Conservation (phyloP, 2,329 filamentous ascomycete genomes). For the Purpureocillium takamizusanense region DNA sequence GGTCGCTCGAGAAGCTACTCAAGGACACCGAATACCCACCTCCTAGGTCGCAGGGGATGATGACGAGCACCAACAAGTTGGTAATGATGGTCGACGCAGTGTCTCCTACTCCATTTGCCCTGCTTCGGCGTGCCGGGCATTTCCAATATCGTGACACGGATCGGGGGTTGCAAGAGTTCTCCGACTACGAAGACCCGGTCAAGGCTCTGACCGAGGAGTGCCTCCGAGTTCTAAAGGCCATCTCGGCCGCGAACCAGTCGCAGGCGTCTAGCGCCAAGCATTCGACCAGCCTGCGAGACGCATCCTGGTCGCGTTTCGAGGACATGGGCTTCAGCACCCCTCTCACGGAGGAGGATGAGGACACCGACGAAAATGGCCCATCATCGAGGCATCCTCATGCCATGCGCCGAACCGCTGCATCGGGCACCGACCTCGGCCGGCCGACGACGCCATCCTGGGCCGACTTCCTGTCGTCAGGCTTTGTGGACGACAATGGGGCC, state of each 20-base stretch:
- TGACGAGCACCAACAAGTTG: constrained; percentile 75
- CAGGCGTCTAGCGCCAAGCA: constrained; percentile 61
- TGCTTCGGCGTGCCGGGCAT: constrained; percentile 83
- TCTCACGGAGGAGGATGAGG: constrained; percentile 57
- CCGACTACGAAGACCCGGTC: constrained; percentile 82
- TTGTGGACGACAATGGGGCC: constrained; percentile 65
- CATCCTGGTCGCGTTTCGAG: constrained; percentile 94
- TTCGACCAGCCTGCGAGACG: constrained; percentile 67
- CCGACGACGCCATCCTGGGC: constrained; percentile 98
- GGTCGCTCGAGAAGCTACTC: constrained; percentile 82
- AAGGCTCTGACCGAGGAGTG: constrained; percentile 89
- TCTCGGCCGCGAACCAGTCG: constrained; percentile 83
- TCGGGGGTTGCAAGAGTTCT: constrained; percentile 72
- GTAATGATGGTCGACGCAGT: constrained; percentile 96
- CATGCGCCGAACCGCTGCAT: constrained; percentile 57
- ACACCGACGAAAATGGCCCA: constrained; percentile 47
- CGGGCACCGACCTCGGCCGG: constrained; percentile 60
- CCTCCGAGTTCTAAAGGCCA: constrained; percentile 77
- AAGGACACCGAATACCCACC: constrained; percentile 94
- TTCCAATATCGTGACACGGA: constrained; percentile 94
- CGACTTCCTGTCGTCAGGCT: constrained; percentile 91
- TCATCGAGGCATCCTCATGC: constrained; percentile 31
- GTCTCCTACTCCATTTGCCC: constrained; percentile 85
- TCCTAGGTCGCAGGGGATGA: constrained; percentile 64
- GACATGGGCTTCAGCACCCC: constrained; percentile 82